A percentile compares a stretch with the other conserved stretches of the same genome.
Conservation (phyloP, 1,139 yeast genomes). For the Hyphopichia buzzinii region DNA sequence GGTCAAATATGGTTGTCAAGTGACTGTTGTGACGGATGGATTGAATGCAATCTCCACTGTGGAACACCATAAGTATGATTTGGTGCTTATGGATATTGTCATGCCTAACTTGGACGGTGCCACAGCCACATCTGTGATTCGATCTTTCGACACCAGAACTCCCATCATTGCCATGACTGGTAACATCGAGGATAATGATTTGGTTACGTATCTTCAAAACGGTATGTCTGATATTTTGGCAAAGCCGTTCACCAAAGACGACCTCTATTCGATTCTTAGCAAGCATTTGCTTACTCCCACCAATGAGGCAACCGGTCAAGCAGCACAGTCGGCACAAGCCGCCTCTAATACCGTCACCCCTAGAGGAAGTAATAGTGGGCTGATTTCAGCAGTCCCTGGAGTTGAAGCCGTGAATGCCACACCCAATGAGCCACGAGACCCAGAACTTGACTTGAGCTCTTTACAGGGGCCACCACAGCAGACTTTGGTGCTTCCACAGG, state of each 20-base stretch:
- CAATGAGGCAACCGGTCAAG: not conserved
- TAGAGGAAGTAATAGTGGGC: not conserved
- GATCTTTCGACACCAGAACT: conserved; percentile 77
- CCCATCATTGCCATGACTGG: conserved; percentile 97
- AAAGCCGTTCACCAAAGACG: conserved; percentile 88
- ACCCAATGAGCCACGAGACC: not conserved
- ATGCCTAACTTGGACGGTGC: conserved; percentile 96
- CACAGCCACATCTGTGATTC: conserved; percentile 81
- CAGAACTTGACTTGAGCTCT: conserved; percentile 1
- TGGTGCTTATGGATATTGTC: conserved; percentile 89
- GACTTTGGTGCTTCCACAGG: conserved; percentile 11
- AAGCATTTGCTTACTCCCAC: conserved; percentile 51
- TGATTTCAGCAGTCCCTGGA: not conserved
- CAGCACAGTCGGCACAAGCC: not conserved
- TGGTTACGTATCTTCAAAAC: conserved; percentile 76
- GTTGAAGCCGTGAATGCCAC: conserved; percentile 10
- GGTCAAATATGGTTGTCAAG: conserved; percentile 86
- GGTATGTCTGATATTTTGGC: conserved; percentile 93
- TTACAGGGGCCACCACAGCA: conserved; percentile 12
- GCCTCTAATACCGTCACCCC: conserved; percentile 1
- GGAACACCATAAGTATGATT: conserved; percentile 72
- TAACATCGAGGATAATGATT: conserved; percentile 75
- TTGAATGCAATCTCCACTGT: conserved; percentile 80
- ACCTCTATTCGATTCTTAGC: conserved; percentile 69
- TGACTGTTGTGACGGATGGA: conserved; percentile 91